Evolutionary conservation across 2,329 filamentous ascomycete genomes (phyloP).

Genomic region (Pestalotiopsis sp.): DNA sequence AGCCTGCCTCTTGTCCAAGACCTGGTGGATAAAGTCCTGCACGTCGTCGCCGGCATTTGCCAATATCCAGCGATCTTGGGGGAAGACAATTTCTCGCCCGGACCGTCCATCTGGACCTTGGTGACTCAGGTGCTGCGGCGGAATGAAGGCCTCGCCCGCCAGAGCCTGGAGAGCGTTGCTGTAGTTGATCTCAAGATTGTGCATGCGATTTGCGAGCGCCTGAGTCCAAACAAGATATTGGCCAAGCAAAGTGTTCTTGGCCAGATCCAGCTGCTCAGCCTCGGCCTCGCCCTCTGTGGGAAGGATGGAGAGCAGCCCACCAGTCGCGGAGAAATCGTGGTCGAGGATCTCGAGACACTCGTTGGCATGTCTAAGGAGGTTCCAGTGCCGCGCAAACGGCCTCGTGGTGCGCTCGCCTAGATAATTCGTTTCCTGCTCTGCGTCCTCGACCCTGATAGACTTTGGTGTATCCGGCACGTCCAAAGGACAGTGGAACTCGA

Average conservation of each 20-base stretch:
- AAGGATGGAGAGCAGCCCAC: slow-evolving; percentile 57
- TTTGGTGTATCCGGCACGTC: slow-evolving; percentile 21
- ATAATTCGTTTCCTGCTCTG: slow-evolving; percentile 2
- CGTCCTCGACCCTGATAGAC: slow-evolving; percentile 2
- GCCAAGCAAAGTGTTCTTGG: slow-evolving; percentile 55
- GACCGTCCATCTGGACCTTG: slow-evolving; percentile 54
- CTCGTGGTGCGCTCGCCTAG: slow-evolving; percentile 20
- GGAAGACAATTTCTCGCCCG: slow-evolving; percentile 53
- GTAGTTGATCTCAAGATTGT: slow-evolving; percentile 58
- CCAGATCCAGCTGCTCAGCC: slow-evolving; percentile 37
- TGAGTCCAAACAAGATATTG: slow-evolving; percentile 59
- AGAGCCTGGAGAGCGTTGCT: slow-evolving; percentile 53
- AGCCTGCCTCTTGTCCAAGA: slow-evolving; percentile 49
- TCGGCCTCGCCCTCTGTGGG: slow-evolving; percentile 41
- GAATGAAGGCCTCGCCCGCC: slow-evolving; percentile 50
- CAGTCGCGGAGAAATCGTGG: slow-evolving; percentile 57
- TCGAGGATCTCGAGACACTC: slow-evolving; percentile 61
- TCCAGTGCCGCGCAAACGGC: slow-evolving; percentile 49
- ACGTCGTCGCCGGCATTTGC: slow-evolving; percentile 57
- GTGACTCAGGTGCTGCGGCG: slow-evolving; percentile 52
- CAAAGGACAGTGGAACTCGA: slow-evolving; percentile 49
- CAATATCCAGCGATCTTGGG: slow-evolving; percentile 58
- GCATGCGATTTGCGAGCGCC: slow-evolving; percentile 54
- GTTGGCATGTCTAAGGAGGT: slow-evolving; percentile 59
- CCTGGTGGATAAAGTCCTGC: slow-evolving; percentile 44